These are phyloP conservation scores for Cicer arietinum DNA, from an alignment of 306 rosid genomes.

Conservation along the genomic window DNA sequence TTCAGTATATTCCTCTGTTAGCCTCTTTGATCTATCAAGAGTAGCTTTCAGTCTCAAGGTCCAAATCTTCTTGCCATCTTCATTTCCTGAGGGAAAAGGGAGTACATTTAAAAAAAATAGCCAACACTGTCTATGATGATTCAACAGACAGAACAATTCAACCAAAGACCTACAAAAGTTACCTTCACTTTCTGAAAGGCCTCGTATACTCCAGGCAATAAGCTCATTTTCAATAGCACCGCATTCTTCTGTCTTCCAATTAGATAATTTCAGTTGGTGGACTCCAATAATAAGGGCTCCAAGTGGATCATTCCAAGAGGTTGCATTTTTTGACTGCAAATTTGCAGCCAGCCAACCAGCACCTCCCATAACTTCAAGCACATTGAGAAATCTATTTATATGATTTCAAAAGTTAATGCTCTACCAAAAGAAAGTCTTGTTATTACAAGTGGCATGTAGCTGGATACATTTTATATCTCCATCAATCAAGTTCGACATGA, in stretches of 20 bases:
- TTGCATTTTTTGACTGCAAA: constrained; percentile 66
- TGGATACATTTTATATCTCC: constrained; percentile 29
- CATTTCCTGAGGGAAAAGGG: constrained; percentile 63
- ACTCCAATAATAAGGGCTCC: constrained; percentile 79
- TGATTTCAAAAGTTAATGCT: constrained; percentile 37
- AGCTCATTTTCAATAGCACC: constrained; percentile 88
- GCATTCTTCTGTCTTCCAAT: constrained; percentile 93
- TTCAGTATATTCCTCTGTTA: constrained; percentile 96
- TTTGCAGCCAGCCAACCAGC: constrained; percentile 74
- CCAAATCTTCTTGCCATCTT: constrained; percentile 94
- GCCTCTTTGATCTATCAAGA: constrained; percentile 93
- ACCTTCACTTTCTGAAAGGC: constrained; percentile 89
- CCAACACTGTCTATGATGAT: constrained; percentile 12
- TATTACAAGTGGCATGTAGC: constrained; percentile 36
- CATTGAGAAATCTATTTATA: constrained; percentile 75
- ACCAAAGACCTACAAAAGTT: constrained; percentile 16
- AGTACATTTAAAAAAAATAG: constrained; percentile 32
- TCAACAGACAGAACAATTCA: constrained; percentile 24
- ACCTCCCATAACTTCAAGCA: constrained; percentile 81
- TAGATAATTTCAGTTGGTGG: constrained; percentile 79
- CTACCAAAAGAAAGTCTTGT: constrained; percentile 6
- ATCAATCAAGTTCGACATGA: constrained; percentile 21
- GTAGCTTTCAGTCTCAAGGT: constrained; percentile 91
- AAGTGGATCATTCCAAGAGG: constrained; percentile 85
- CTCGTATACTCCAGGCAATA: constrained; percentile 84